Evolutionary conservation across 2,329 filamentous ascomycete species (phyloP).

Genomic region (Colletotrichum salicis): DNA sequence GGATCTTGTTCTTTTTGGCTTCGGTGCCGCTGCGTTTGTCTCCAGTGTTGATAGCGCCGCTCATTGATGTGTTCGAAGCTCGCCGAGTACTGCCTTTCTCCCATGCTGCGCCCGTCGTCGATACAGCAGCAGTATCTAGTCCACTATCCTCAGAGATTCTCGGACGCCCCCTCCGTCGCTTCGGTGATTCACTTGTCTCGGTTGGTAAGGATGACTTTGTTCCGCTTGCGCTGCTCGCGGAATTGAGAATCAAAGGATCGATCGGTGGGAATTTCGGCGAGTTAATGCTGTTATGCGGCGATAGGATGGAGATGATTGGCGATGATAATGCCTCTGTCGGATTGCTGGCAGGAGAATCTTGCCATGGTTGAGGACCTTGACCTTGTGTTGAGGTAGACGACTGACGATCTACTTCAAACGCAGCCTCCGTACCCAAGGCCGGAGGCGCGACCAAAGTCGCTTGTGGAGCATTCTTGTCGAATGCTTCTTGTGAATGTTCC

Average conservation of each 20-base stretch:
- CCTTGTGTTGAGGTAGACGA: background rate
- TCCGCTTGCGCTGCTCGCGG: background rate
- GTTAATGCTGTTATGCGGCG: background rate
- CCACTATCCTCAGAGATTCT: slow-evolving; percentile 1
- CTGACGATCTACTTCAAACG: background rate
- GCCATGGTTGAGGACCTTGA: slow-evolving; percentile 4
- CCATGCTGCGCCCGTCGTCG: background rate
- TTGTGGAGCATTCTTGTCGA: background rate
- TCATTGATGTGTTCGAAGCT: slow-evolving; percentile 13
- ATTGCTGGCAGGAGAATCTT: slow-evolving; percentile 14
- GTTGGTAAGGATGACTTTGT: background rate
- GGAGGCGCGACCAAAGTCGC: background rate
- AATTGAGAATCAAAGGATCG: slow-evolving; percentile 2
- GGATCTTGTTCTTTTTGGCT: slow-evolving; percentile 33
- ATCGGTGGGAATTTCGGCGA: background rate
- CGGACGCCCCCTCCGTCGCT: slow-evolving; percentile 17
- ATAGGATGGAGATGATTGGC: slow-evolving; percentile 15
- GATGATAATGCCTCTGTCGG: background rate
- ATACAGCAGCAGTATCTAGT: background rate
- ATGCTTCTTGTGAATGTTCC: background rate
- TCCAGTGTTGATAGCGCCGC: background rate
- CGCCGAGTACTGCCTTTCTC: slow-evolving; percentile 12
- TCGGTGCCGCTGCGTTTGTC: background rate
- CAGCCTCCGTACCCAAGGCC: background rate
- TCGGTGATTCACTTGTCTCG: background rate